Evolutionary conservation across 148 eudicot genomes (phyloP).

Genomic region (Dianthus caryophyllus): DNA sequence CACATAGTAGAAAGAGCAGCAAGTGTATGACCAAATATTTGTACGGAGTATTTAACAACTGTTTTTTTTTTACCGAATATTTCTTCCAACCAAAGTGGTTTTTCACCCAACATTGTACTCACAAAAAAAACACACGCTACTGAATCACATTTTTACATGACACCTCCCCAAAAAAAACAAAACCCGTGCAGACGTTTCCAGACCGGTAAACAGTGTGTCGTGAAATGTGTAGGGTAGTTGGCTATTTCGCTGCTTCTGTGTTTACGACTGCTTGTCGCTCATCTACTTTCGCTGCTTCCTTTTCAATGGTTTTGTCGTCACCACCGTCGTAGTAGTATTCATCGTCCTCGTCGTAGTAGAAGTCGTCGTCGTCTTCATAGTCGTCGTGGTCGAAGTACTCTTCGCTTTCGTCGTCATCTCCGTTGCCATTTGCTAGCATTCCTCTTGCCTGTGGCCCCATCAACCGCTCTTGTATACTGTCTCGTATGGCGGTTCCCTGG

Average conservation of each 20-base stretch:
- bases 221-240: not conserved
- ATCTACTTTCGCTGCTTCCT: not conserved
- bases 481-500: constrained; percentile 43
- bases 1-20: too few relatives aligned
- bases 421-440: constrained; percentile 25
- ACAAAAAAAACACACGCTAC: constrained; percentile 20
- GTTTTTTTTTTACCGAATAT: too few relatives aligned
- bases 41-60: too few relatives aligned
- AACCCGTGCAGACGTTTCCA: constrained; percentile 3
- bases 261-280: not conserved
- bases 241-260: constrained; percentile 5
- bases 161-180: constrained; percentile 1
- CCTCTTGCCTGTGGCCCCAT: constrained; percentile 32
- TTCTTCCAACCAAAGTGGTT: not conserved
- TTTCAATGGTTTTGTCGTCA: not conserved
- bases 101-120: constrained; percentile 1
- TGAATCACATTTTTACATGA: constrained; percentile 13
- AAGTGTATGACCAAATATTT: too few relatives aligned
- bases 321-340: constrained; percentile 24
- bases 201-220: constrained; percentile 4
- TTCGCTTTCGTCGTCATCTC: constrained; percentile 35
- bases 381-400: constrained; percentile 36
- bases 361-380: constrained; percentile 33
- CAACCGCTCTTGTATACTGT: constrained; percentile 36
- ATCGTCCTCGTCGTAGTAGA: constrained; percentile 26